Base-by-base conservation (phyloP, 139 green algal species). In the Chlamydomonas applanata region DNA sequence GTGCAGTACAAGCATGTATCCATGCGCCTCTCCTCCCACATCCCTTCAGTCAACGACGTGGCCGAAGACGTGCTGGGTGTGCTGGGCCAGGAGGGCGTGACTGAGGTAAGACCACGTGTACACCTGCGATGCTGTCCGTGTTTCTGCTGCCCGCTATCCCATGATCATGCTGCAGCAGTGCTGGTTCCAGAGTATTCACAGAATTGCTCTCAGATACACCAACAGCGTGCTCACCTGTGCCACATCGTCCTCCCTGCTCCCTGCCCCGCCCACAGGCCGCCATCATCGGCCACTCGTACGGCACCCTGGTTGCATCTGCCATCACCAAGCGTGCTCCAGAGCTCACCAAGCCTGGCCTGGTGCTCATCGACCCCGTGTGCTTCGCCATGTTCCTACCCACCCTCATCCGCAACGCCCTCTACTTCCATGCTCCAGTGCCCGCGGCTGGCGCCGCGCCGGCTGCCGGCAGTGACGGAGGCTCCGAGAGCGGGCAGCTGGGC, bases 1-100 rank as follows among this genome's bases (percentile, higher is more conserved):
- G 60, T 90, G 24, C 83, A 90, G 81, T 88, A 82, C 71, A 81
- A 79, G 53, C 85, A 90, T 67, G 65, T 88, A 34, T 79, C 61
- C 62, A 90, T 88, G 83, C 73, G 79, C 22, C 71, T 87, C 17
- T 83, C 83, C 9, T 11, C 56, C 24, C 54, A 65, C 71, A 83
- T 87, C n/a, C 81, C 78, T 16, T 79, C 61, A 14, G 79, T 79
- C 7, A 61, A 75, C 19, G 72, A 83, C 67, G 79, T 87, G 35
- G 76, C 82, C 0, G 36, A 71, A 0, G 79, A 82, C 40, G 81
- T 87, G 67, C 70, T 63, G 4, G 49, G 57, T 1, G 79, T 88
- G 57, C 73, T 90, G 25, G 46, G 64, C 4, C 13, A 30, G 2
- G 36, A 83, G 65, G 78, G 78, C 25, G 34, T 80, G 25, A 32